Conservation (phyloP, 1,284 basidiomycete species). For the Apiotrichum veenhuisii region DNA sequence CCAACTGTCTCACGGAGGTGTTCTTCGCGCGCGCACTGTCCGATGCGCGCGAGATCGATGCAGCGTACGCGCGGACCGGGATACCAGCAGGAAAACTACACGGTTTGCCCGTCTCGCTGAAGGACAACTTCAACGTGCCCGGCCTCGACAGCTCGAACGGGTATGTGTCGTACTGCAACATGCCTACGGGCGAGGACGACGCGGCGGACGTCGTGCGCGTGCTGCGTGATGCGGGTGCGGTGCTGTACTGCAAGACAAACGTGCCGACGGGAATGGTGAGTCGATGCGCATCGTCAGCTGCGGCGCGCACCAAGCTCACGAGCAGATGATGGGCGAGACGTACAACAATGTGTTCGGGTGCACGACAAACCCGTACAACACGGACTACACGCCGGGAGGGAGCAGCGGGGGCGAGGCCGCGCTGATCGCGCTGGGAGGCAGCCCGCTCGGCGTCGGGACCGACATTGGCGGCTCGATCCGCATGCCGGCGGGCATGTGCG, state of each 20-base stretch:
- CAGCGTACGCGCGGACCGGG: constrained; percentile 41
- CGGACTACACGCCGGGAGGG: constrained; percentile 54
- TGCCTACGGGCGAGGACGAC: constrained; percentile 19
- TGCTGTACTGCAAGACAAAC: constrained; percentile 24
- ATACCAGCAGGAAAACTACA: constrained; percentile 51
- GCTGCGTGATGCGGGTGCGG: constrained; percentile 16
- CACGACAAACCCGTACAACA: constrained; percentile 47
- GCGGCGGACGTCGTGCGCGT: constrained; percentile 22
- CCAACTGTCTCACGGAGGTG: constrained; percentile 51
- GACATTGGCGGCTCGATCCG: constrained; percentile 68
- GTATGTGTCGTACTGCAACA: constrained; percentile 26
- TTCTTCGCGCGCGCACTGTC: constrained; percentile 48
- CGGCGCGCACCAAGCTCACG: too few relatives aligned
- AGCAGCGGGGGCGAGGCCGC: constrained; percentile 62
- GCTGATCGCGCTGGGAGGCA: constrained; percentile 57
- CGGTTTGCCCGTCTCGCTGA: constrained; percentile 53
- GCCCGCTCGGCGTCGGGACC: constrained; percentile 62
- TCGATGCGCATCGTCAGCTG: too few relatives aligned
- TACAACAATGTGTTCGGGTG: constrained; percentile 27
- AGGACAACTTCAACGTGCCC: constrained; percentile 38
- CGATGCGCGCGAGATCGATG: constrained; percentile 48
- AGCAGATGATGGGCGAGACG: constrained; percentile 8
- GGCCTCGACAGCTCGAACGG: constrained; percentile 45
- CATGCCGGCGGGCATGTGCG: constrained; percentile 64
- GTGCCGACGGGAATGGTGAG: constrained; percentile 15